Evolutionary conservation across 805 yeast species (phyloP), one percentile per base, ranked within the genome.

Genomic region (Tetrapisispora phaffii): DNA sequence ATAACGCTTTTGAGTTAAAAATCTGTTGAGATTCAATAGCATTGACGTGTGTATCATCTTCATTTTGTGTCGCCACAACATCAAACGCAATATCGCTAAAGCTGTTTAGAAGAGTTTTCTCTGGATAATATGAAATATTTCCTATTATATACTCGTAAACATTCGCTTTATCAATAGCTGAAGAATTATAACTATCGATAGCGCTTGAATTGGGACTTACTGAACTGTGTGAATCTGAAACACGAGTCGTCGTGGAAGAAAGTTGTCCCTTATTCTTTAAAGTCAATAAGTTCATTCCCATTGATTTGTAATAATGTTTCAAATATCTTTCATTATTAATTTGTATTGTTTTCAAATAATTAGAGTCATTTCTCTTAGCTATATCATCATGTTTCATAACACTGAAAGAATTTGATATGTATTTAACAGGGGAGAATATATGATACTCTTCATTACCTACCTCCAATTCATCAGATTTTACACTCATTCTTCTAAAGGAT

Each of bases 1-100:
- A 38, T 9, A 52, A 21, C 6, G 50, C 22, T n/a, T 22, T 20
- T 16, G 49, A 28, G 22, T 34, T 31, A 20, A 26, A 35, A 13
- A 44, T 23, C 19, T 39, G 36, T 20, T 40, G 29, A 2, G 34
- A 15, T 16, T 36, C 43, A n/a, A 35, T 21, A 16, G 2, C 23
- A 13, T 35, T 34, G 16, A 35, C 19, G 4, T 39, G 28, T 13
- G 3, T 34, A 17, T 34, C 29, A 9, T 7, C 23, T 4, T 33
- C 34, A 24, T 12, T 23, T 16, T 22, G 17, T 7, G 15, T 7
- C 2, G 24, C 13, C 10, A 19, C 15, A 20, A 24, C 16, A 34
- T 34, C 24, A 9, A 16, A n/a, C 2, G 28, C 6, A 16, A 23
- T 7, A 10, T 36, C 39, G 16, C 19, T 21, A 23, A 36, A 13